Conservation (phyloP, 2,329 filamentous ascomycete species). For the Boeremia exigua region DNA sequence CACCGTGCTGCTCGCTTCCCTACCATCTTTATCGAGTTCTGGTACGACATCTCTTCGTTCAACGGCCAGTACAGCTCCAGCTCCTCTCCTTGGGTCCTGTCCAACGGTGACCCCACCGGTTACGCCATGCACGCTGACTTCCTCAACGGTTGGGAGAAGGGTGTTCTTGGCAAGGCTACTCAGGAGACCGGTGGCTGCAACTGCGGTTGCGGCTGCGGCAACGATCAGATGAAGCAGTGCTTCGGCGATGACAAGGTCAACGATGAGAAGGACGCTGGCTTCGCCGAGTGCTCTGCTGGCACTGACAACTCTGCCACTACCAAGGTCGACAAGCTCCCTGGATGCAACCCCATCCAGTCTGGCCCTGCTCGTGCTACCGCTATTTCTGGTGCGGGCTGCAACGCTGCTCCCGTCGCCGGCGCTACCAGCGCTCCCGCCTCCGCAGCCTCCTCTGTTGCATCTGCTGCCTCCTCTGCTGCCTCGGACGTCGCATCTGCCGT, state of each 20-base stretch:
- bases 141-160: conserved; percentile 47
- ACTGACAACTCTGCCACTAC: conserved; percentile 19
- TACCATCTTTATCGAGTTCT: conserved; percentile 49
- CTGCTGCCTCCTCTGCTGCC: conserved; percentile 1
- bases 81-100: conserved; percentile 43
- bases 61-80: conserved; percentile 40
- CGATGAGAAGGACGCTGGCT: conserved; percentile 36
- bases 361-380: conserved; percentile 41
- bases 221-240: conserved; percentile 45
- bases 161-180: conserved; percentile 45
- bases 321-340: conserved; percentile 42
- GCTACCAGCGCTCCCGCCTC: conserved; percentile 12
- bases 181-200: conserved; percentile 43
- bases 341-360: conserved; percentile 48
- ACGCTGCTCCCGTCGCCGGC: conserved; percentile 17
- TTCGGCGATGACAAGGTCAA: conserved; percentile 46
- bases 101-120: conserved; percentile 48
- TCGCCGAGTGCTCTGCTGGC: conserved; percentile 36
- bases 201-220: conserved; percentile 47
- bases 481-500: background rate
- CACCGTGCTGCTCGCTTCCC: conserved; percentile 44
- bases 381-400: conserved; percentile 37
- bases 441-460: background rate
- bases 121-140: conserved; percentile 49
- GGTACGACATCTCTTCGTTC: conserved; percentile 46